Base-by-base conservation (phyloP, 176 grass and related monocot genomes). In the Secale cereale region DNA sequence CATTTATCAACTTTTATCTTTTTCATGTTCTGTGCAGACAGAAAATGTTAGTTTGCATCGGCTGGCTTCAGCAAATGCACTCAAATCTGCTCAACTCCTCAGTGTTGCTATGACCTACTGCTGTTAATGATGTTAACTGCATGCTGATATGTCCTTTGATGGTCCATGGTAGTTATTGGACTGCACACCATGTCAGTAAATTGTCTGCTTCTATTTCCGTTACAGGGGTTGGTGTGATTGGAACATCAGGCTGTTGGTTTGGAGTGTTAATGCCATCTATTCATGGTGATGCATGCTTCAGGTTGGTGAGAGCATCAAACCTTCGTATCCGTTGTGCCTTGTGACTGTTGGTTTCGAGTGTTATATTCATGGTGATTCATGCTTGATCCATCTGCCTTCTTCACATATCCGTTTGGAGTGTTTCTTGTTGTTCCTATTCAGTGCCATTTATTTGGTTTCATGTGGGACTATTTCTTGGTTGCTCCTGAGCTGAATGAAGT, bases 281-380 rank as follows among this genome's bases (percentile, higher is more conserved):
- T 48, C 46, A 50, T 50, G 46, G 5, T 17, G 46, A 50, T 50
- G 46, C 46, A 50, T 50, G 46, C 40, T 52, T 85, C 30, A 67
- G 59, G 75, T 87, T 75, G 85, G 80, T 87, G 77, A 65, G 80
- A 75, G 45, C 74, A 86, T 74, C 65, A 75, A 60, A 60, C 35
- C 22, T 60, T 79, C 3, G 41, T 79, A 85, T 85, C 87, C 82
- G 76, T 80, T 85, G 26, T 31, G 19, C 7, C 56, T 32, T 19
- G 17, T 63, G 54, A 50, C 66, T 66, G 61, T 81, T 32, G 12
- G 25, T 43, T 74, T 64, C 0, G 52, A 80, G 17, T 84, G 27
- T 72, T 31, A 32, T 27, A 43, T 79, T 65, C 26, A 50, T 41
- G 23, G 48, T 5, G 32, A 32, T 40, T 26, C 40, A 84, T 84